Conservation (phyloP, 2,329 filamentous ascomycete genomes). For the Talaromyces sp. region DNA sequence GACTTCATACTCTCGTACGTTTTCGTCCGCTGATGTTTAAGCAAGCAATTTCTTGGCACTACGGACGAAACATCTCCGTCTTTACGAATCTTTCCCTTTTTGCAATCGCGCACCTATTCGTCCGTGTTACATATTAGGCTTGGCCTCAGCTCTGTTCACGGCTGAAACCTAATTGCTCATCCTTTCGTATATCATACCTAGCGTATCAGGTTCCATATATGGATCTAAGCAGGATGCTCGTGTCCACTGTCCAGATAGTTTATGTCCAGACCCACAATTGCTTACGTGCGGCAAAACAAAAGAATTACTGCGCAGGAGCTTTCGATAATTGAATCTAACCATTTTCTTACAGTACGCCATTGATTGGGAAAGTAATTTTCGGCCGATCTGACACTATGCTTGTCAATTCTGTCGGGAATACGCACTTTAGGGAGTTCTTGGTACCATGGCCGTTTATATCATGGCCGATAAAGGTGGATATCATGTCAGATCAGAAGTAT, state of each 20-base stretch:
- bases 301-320: not conserved
- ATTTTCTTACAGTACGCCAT: not conserved
- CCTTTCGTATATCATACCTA: not conserved
- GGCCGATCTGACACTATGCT: not conserved
- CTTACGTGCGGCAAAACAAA: not conserved
- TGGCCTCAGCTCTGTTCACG: not conserved
- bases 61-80: conserved; percentile 3
- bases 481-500: not conserved
- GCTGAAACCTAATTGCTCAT: not conserved
- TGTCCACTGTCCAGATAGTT: not conserved
- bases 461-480: not conserved
- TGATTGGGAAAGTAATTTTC: not conserved
- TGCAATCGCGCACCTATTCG: not conserved
- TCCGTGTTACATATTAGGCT: not conserved
- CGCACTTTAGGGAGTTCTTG: not conserved
- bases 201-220: not conserved
- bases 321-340: not conserved
- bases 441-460: not conserved
- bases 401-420: not conserved
- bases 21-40: not conserved
- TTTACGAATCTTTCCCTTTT: not conserved
- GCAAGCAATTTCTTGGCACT: not conserved
- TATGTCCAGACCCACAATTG: not conserved
- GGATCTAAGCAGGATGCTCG: not conserved
- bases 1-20: not conserved